Evolutionary conservation across 768 basidiomycete species (phyloP).

Genomic region (Filobasidium floriforme): DNA sequence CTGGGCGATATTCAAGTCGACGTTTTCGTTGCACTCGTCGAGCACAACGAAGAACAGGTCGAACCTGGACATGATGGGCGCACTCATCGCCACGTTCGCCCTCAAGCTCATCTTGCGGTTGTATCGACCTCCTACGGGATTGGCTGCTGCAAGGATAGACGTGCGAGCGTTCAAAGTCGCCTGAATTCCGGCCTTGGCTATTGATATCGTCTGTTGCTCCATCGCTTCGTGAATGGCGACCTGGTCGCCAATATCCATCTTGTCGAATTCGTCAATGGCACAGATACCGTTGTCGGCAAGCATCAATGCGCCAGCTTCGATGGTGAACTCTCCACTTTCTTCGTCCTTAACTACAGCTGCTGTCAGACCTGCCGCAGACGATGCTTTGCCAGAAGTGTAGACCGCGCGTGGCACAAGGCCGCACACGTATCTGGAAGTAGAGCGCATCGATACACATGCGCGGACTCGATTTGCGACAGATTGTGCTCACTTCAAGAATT

Average conservation of each 20-base stretch:
- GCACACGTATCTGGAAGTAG: constrained; percentile 71
- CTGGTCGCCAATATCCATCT: constrained; percentile 98
- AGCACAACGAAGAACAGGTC: constrained; percentile 97
- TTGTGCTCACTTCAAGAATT: constrained; percentile 76
- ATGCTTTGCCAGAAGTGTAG: constrained; percentile 98
- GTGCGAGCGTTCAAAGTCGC: constrained; percentile 96
- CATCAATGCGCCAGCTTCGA: constrained; percentile 98
- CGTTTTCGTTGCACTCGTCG: constrained; percentile 89
- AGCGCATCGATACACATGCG: not conserved
- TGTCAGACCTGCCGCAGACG: constrained; percentile 95
- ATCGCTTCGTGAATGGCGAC: constrained; percentile 99
- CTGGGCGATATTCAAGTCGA: constrained; percentile 84
- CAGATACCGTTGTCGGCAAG: constrained; percentile 98
- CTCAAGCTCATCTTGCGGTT: constrained; percentile 86
- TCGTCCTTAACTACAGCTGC: constrained; percentile 98
- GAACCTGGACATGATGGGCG: constrained; percentile 98
- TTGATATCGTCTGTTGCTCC: constrained; percentile 99
- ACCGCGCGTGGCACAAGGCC: constrained; percentile 96
- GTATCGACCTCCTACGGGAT: constrained; percentile 93
- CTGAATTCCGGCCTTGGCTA: constrained; percentile 98
- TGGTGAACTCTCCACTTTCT: constrained; percentile 98
- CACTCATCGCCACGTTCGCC: constrained; percentile 92
- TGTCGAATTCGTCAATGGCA: constrained; percentile 99
- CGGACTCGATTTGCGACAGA: not conserved
- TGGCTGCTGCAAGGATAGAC: constrained; percentile 93